phyloP scores from a whole-genome alignment of 1,139 yeast species.

The Geotrichum fermentans region DNA sequence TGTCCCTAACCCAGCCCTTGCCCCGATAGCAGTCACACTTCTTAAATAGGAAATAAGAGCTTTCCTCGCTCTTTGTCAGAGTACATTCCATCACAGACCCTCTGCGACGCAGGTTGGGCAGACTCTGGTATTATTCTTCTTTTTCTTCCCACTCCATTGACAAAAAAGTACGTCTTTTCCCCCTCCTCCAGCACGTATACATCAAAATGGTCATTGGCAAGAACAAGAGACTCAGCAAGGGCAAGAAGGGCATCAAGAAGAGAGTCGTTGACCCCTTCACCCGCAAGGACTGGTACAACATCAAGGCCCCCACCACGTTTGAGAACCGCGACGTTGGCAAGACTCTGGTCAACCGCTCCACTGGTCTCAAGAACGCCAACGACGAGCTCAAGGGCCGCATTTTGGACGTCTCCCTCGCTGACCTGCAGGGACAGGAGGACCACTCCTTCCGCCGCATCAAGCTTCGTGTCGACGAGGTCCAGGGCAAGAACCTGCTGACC shows the following conservation, averaged over 20 bases:
- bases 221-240: conserved; percentile 94
- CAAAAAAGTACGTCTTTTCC: too few species aligned
- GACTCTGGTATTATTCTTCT: too few species aligned
- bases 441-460: conserved; percentile 85
- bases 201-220: conserved; percentile 92
- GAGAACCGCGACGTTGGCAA: conserved; percentile 93
- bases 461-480: conserved; percentile 89
- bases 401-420: conserved; percentile 81
- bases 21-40: too few species aligned
- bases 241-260: conserved; percentile 95
- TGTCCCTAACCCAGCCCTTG: too few species aligned
- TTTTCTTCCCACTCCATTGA: too few species aligned
- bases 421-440: conserved; percentile 88
- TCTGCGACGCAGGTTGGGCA: too few species aligned
- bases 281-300: conserved; percentile 92
- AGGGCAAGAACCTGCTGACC: conserved; percentile 87
- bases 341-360: conserved; percentile 88
- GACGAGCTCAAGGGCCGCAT: conserved; percentile 91
- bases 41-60: too few species aligned
- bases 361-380: conserved; percentile 88
- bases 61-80: too few species aligned
- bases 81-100: too few species aligned
- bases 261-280: conserved; percentile 93
- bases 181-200: conserved; percentile 5
- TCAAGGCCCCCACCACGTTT: conserved; percentile 92